Evolutionary conservation across 768 basidiomycete genomes (phyloP), one percentile per base, ranked within the genome.

Genomic region (Panus rudis): DNA sequence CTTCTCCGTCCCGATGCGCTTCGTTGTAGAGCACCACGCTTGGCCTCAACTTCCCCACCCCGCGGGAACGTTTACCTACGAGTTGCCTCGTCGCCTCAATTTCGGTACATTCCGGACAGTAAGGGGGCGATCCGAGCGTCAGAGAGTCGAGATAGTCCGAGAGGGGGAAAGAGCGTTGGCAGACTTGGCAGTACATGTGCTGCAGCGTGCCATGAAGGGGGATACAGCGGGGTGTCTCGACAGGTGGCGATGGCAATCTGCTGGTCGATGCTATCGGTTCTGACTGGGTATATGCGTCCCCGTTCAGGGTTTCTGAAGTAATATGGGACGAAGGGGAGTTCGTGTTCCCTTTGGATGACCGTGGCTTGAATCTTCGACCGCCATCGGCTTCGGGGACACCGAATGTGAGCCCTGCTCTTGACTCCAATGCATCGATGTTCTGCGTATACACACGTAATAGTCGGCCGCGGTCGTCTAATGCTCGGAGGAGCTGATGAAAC

Each of bases 11-110:
- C 60, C 78, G 81, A 63, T 94, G 92, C 37, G 71, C 69, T 60
- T 94, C 92, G 50, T 92, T 92, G 59, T 96, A 96, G 19, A 96
- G 64, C 0, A 96, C 89, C 3, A 96, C 90, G 42, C 84, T 86
- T 0, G 92, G 87, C 26, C 91, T 76, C 34, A 96, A 68, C 50
- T 74, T 75, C 0, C 92, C 92, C 21, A 92, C 72, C 3, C 85
- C 83, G 35, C 91, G 68, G 4, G 81, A 74, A 13, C 92, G 80
- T 59, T 92, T 89, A 12, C 85, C 86, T 7, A 83, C 63, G 23
- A 87, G 67, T 46, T 79, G 75, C 27, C 92, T 78, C 13, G 81
- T 79, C 43, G 70, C 66, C 52, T 89, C 81, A 59, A 80, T 68
- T 17, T 76, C 68, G 6, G 71, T 72, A 63, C 92, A 96, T 46